Base-by-base conservation (phyloP, 2,329 filamentous ascomycete species). In the Cylindrodendrum hubeiense region DNA sequence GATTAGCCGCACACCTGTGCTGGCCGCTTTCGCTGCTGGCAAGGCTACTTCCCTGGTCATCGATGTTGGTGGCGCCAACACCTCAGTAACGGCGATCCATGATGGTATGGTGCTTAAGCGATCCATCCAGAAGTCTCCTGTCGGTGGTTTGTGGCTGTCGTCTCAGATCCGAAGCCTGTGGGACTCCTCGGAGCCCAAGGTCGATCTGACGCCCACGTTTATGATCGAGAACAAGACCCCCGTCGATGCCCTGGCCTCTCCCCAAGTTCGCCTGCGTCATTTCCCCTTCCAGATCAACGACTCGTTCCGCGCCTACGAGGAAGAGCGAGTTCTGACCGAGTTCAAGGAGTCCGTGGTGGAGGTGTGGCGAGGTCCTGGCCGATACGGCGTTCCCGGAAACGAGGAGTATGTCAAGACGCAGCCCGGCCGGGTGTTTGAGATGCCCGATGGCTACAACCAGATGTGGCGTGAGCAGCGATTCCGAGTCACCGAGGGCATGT, bases 291-390 rank as follows among this genome's bases (percentile, higher is more conserved):
- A 87, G 73, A 83, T 91, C 67, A 80, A 82, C 72, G 86, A 89
- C 28, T 94, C 93, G 2, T 98, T 95, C 87, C 90, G 92, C 65
- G 84, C 86, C 19, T 91, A 95, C 70, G 91, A 98, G 80, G 95
- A 99, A 83, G 96, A 98, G 79, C 93, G 95, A 57, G 91, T 97
- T 44, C 83, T 99, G 62, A 94, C 93, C 39, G 94, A 98, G 78
- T 99, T 97, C 88, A 99, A 99, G 83, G 97, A 99, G 82, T 97
- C 93, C 19, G 94, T 98, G 17, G 94, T 98, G 28, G 94, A 98
- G 81, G 90, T 95, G 15, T 99, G 96, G 95, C 89, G 90, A 26
- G 93, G 93, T 1, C 93, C 93, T 0, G 91, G 91, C 64, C 87
- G 90, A 66, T 89, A 94, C 74, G 79, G 80, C 44, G 81, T 79